Evolutionary conservation across 225 moss, liverwort and hornwort genomes (phyloP).

Genomic region (Asterella californica): DNA sequence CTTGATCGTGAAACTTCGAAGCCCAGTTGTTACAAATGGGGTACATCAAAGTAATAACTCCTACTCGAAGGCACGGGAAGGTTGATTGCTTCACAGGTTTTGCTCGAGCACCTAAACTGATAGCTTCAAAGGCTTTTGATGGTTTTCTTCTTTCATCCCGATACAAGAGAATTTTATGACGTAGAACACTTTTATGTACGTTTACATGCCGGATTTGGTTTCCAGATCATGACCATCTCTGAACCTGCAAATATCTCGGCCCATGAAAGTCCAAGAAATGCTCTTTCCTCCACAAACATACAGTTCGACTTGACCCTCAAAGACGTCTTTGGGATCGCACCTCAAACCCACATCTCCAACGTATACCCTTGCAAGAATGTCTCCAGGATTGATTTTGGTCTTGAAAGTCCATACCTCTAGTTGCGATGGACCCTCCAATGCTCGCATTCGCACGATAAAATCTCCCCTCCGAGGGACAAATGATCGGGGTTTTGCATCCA

Average conservation of each 20-base stretch:
- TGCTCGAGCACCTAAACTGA: too few relatives aligned
- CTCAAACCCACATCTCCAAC: slow-evolving; percentile 20
- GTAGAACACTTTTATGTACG: too few relatives aligned
- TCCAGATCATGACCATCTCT: slow-evolving; percentile 3
- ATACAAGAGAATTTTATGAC: too few relatives aligned
- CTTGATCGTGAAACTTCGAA: too few relatives aligned
- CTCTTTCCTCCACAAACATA: slow-evolving; percentile 17
- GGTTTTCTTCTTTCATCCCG: too few relatives aligned
- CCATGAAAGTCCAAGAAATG: slow-evolving; percentile 19
- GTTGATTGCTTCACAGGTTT: too few relatives aligned
- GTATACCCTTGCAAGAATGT: slow-evolving; percentile 18
- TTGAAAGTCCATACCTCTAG: slow-evolving; percentile 11
- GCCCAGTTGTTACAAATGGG: too few relatives aligned
- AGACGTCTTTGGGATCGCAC: slow-evolving; percentile 11
- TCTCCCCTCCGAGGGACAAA: slow-evolving; percentile 21
- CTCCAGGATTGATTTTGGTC: slow-evolving; percentile 13
- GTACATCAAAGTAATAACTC: too few relatives aligned
- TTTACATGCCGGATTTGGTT: neutral
- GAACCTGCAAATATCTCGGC: slow-evolving; percentile 16
- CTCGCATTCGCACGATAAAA: slow-evolving; percentile 10
- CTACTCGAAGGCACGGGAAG: too few relatives aligned
- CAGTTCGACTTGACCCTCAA: slow-evolving; percentile 20
- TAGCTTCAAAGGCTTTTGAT: too few relatives aligned
- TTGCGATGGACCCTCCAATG: slow-evolving; percentile 16
- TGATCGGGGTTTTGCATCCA: neutral